phyloP scores from a whole-genome alignment of 1,284 basidiomycete genomes.

The Megacollybia platyphylla region DNA sequence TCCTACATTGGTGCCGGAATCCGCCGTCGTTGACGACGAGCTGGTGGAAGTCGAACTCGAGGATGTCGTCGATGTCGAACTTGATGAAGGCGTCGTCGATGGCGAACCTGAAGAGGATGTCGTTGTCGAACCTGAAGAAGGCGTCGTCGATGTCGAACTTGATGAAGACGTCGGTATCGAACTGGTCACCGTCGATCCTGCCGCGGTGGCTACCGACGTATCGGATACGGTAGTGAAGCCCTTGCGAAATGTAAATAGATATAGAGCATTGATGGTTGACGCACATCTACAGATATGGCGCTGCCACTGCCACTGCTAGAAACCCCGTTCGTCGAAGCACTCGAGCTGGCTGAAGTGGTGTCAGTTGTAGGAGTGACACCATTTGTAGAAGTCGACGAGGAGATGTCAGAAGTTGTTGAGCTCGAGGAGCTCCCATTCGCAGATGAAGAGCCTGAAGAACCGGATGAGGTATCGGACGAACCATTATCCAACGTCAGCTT shows the following conservation, averaged over 20 bases:
- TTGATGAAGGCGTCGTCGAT: constrained; percentile 7
- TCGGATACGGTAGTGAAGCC: constrained; percentile 13
- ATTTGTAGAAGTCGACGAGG: constrained; percentile 4
- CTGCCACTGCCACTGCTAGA: constrained; percentile 5
- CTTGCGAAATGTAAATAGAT: constrained; percentile 8
- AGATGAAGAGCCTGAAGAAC: constrained; percentile 8
- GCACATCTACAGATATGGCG: constrained; percentile 9
- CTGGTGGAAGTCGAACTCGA: constrained; percentile 1
- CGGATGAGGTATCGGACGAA: constrained; percentile 10
- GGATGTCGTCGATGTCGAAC: constrained; percentile 8
- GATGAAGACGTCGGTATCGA: constrained; percentile 9
- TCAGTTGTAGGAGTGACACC: neutral
- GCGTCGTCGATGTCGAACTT: constrained; percentile 9
- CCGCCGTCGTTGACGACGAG: neutral
- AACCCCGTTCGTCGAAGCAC: constrained; percentile 6
- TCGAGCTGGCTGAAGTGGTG: constrained; percentile 6
- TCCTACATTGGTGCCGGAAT: neutral
- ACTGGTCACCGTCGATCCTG: constrained; percentile 9
- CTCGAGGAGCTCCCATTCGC: constrained; percentile 6
- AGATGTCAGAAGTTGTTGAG: constrained; percentile 5
- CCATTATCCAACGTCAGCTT: constrained; percentile 20
- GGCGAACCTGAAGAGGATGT: constrained; percentile 2
- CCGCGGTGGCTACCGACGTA: constrained; percentile 6
- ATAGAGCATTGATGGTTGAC: neutral
- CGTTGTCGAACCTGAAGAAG: constrained; percentile 8